phyloP scores from a whole-genome alignment of 208 protist species.

The Trichomonas gallinae region DNA sequence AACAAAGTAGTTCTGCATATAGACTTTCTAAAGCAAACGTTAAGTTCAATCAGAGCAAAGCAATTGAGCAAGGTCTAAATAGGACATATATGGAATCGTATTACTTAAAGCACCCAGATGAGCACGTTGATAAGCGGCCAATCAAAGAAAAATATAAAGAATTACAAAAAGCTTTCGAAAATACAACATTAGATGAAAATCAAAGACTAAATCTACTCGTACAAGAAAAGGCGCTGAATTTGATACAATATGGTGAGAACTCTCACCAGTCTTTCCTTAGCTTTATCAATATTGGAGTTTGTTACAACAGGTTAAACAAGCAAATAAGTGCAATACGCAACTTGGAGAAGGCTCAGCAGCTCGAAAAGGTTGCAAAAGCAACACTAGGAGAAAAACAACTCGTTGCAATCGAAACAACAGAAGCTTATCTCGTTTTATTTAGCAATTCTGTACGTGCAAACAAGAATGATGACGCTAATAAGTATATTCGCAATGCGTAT shows the following conservation, averaged over 20 bases:
- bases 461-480: not conserved
- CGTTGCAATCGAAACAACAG: not conserved
- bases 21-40: not conserved
- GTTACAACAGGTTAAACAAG: not conserved
- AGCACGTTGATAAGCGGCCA: not conserved
- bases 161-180: not conserved
- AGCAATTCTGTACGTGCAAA: not conserved
- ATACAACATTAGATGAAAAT: not conserved
- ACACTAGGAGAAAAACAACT: not conserved
- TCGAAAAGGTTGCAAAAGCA: not conserved
- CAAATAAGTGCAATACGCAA: not conserved
- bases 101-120: not conserved
- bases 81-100: not conserved
- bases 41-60: not conserved
- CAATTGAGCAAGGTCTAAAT: not conserved
- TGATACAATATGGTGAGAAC: not conserved
- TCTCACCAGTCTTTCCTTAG: not conserved
- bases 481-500: not conserved
- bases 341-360: not conserved
- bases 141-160: not conserved
- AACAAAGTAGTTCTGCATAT: not conserved
- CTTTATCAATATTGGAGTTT: not conserved
- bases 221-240: not conserved
- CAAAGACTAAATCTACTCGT: not conserved
- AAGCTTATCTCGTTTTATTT: not conserved